Evolutionary conservation across 1,139 yeast genomes (phyloP), one percentile per base, ranked within the genome.

Genomic region (Magnusiomyces paraingens): DNA sequence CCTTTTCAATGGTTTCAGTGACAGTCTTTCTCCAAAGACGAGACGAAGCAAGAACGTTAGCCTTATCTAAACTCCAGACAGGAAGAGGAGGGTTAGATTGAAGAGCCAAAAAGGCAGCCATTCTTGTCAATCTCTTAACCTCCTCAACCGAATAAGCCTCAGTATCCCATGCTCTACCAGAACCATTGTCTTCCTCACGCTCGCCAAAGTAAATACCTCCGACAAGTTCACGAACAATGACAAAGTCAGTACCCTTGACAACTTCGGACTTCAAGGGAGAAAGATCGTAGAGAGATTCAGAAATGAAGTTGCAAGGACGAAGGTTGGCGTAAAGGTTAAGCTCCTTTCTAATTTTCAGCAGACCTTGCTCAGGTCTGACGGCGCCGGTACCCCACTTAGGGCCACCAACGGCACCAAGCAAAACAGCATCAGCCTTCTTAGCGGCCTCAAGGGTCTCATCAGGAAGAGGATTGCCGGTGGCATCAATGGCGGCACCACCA

Each of bases 171-270:
- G 99, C 99, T 55, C 82, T 80, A 51, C 87, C 87, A 51, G 82
- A 79, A 51, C 93, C 95, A 52, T 83, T 86, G 67, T 90, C 97
- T 75, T 93, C 99, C 66, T 81, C 81, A 73, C 98, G 82, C 66
- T 89, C 94, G 60, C 99, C 99, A 68, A 93, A 93, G 75, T 93
- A 93, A 61, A 93, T 93, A 61, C 99, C 99, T 57, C 99, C 99
- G 36, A 93, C 97, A 62, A 93, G 80, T 73, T 93, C 99, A 71
- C 99, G 84, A 40, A 93, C 97, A 60, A 93, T 96, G 53, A 84
- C 80, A 69, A 93, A 86, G 70, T 93, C 84, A 40, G 97, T 90
- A 52, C 98, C 99, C 66, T 77, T 80, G 56, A 88, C 98, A 59
- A 86, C 77, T 59, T 89, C 90, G 26, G 87, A 71, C 70, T 84